Percentiles rank a stretch among this genome's conserved stretches.
These are phyloP conservation scores for Saturnispora kantuleensis DNA, from an alignment of 805 yeast species.

Conservation along the genomic window DNA sequence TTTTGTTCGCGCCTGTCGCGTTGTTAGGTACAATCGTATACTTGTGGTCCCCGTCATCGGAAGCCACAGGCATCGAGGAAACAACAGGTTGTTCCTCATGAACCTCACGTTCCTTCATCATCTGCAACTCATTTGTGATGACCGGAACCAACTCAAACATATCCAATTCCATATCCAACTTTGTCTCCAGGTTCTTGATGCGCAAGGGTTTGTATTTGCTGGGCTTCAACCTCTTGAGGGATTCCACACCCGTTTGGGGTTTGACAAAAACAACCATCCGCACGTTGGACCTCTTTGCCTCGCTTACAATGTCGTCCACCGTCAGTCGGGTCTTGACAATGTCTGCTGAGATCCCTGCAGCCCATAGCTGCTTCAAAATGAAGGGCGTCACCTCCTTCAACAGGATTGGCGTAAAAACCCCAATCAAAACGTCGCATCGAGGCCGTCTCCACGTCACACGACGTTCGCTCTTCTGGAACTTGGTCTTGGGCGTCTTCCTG, in stretches of 20 bases:
- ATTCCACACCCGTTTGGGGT: constrained; percentile 38
- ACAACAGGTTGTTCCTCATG: constrained; percentile 1
- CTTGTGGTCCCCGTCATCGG: constrained; percentile 31
- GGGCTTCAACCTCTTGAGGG: constrained; percentile 21
- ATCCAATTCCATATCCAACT: constrained; percentile 64
- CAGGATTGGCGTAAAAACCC: constrained; percentile 51
- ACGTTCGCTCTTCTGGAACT: constrained; percentile 27
- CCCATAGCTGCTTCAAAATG: constrained; percentile 61
- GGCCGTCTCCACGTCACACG: constrained; percentile 36
- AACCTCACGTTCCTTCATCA: constrained; percentile 8
- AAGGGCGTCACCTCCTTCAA: constrained; percentile 55
- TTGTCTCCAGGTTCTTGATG: constrained; percentile 51
- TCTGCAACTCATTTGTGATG: constrained; percentile 21
- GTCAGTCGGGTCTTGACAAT: constrained; percentile 34
- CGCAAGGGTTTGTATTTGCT: constrained; percentile 67
- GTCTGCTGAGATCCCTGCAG: constrained; percentile 71
- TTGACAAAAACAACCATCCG: constrained; percentile 72
- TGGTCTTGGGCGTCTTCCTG: constrained; percentile 18
- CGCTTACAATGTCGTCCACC: constrained; percentile 53
- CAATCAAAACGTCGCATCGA: constrained; percentile 75
- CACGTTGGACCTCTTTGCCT: constrained; percentile 61
- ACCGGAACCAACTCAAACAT: constrained; percentile 51
- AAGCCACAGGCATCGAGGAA: background rate
- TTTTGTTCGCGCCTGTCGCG: constrained; percentile 69
- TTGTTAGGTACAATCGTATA: constrained; percentile 66